Conservation (phyloP, 2,329 filamentous ascomycete species). For the Fusarium oxysporum region DNA sequence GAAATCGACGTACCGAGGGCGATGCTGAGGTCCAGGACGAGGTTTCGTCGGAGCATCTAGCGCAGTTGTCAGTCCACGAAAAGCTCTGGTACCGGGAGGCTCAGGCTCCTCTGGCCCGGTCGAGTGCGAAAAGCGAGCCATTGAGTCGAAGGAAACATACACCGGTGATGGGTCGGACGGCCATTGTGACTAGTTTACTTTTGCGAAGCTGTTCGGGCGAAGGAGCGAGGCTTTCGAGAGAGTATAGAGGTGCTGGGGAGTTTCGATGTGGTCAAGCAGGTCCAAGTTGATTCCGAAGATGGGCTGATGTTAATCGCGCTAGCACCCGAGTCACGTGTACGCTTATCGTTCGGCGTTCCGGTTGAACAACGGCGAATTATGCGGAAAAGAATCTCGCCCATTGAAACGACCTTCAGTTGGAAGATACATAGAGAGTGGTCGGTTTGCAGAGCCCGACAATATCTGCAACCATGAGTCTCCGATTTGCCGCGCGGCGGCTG, state of each 20-base stretch:
- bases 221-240: conserved; percentile 38
- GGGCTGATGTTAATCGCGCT: conserved; percentile 53
- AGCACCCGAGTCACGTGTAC: conserved; percentile 41
- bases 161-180: conserved; percentile 68
- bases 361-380: conserved; percentile 41
- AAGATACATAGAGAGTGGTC: conserved; percentile 38
- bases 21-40: conserved; percentile 67
- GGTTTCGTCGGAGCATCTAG: conserved; percentile 70
- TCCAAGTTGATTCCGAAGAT: conserved; percentile 46
- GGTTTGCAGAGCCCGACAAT: conserved; percentile 34
- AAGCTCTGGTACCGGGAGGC: conserved; percentile 29
- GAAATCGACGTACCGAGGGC: conserved; percentile 63
- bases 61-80: conserved; percentile 50
- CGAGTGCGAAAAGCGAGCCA: conserved; percentile 40
- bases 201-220: conserved; percentile 38
- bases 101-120: conserved; percentile 34
- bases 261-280: conserved; percentile 44
- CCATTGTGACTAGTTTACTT: conserved; percentile 57
- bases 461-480: conserved; percentile 69
- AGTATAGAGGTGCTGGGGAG: conserved; percentile 28
- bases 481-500: conserved; percentile 71
- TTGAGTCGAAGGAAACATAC: conserved; percentile 60
- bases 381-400: conserved; percentile 46
- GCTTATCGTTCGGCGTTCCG: conserved; percentile 34
- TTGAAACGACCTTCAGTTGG: conserved; percentile 16